Base-by-base conservation (phyloP, 2,329 filamentous ascomycete genomes). In the Tolypocladium amazonense region DNA sequence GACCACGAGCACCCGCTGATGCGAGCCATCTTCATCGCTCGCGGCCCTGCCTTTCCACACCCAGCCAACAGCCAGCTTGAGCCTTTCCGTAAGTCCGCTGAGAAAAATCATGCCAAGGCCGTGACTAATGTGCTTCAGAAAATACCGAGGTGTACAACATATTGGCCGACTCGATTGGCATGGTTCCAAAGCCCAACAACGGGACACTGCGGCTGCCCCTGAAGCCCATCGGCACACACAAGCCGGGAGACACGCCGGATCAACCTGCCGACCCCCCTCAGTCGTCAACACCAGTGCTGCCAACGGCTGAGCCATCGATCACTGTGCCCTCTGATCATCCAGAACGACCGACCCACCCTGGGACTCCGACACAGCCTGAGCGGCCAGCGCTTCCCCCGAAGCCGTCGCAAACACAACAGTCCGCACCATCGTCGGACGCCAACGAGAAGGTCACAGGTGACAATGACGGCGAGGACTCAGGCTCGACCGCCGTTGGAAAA, bases 111-210 rank as follows among this genome's bases (percentile, higher is more conserved):
- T 8, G 30, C 20, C 30, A 15, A 23, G 12, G 50, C 14, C 30
- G 30, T 37, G 20, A 37, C 50, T 54, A 54, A 54, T 12, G 18
- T 23, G 30, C 30, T 37, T 23, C n/a, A 93, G 89, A 97, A 83
- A 97, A 97, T 65, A 92, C 85, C 61, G 89, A 97, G 68, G 89
- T 97, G 11, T 97, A 97, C 76, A 96, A 96, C 68, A 90, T 97
- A 63, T 75, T 97, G 53, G 97, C 93, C 71, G 92, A 97, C 73
- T 92, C 90, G 0, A 75, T 97, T 33, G 87, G 88, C 15, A 77
- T 97, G 60, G 72, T 70, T 3, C 89, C 92, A 0, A 80, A 81
- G 58, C 84, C 89, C 1, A 97, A 96, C 71, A 97, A 97, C 69
- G 93, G 93, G 56, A 96, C 92, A 0, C 76, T 97, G 7, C 81